Base-by-base conservation (phyloP, 2,329 filamentous ascomycete species). In the Acrocalymma vagum region DNA sequence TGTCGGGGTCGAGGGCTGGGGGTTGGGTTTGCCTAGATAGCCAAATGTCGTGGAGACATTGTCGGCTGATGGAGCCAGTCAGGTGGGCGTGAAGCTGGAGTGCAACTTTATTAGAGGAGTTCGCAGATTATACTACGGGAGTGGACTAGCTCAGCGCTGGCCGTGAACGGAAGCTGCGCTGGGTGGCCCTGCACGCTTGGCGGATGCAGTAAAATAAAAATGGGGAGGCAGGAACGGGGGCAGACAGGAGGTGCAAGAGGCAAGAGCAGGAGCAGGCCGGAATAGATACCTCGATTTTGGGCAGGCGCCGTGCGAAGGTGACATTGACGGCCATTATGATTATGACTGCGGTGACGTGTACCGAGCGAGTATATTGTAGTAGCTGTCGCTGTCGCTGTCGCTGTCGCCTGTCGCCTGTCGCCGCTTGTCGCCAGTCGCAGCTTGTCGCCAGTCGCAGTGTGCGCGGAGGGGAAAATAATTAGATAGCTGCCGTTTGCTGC, bases 11-110 rank as follows among this genome's bases (percentile, higher is more conserved):
- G 3, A 83, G 79, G 15, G 75, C 62, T 4, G 77, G 73, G 6
- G 78, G 69, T 14, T 63, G 57, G 3, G 72, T 70, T 43, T 79
- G 82, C 63, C 85, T 88, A 38, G 67, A 66, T 31, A 72, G 55
- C 88, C 89, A 94, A 62, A 93, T 83, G 24, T 88, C 80, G 61
- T 90, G 87, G 2, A 94, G 81, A 46, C 82, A 85, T 57, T 82
- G 72, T 21, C 86, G 82, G 61, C 82, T 86, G 65, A 94, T 89
- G 66, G 86, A 90, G 37, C 89, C 88, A 26, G 84, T 88, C 29
- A 94, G 78, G 69, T 94, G 88, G 48, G 89, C 88, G 59, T 94
- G 89, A 37, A 93, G 80, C 85, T 91, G 55, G 54, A 48, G 11
- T 38, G 26, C 28, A 18, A 25, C n/a, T 57, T 28, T 52, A 27